Conservation (phyloP, 2,329 filamentous ascomycete species). For the Diaporthe batatas region DNA sequence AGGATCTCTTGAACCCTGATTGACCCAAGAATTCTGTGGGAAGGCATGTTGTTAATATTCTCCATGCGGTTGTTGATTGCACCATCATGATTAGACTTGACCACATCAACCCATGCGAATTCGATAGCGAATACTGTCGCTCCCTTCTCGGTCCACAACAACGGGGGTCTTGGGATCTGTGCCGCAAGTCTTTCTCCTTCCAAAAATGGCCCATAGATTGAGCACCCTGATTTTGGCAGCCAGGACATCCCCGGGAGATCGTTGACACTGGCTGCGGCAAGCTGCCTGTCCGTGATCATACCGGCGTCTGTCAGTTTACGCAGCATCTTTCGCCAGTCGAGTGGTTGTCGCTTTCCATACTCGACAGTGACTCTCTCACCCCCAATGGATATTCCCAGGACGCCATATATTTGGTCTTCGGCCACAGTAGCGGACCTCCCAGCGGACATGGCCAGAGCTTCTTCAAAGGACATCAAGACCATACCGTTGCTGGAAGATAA, state of each 20-base stretch:
- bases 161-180: not conserved
- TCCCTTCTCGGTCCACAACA: not conserved
- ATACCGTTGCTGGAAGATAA: not conserved
- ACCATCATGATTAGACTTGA: not conserved
- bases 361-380: not conserved
- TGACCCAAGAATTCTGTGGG: not conserved
- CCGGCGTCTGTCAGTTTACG: not conserved
- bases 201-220: not conserved
- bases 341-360: slow-evolving; percentile 1
- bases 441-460: not conserved
- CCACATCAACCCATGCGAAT: slow-evolving; percentile 7
- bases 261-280: not conserved
- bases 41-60: slow-evolving; percentile 1
- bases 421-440: not conserved
- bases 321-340: not conserved
- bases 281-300: slow-evolving; percentile 15
- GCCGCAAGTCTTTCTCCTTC: not conserved
- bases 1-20: not conserved
- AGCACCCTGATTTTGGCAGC: not conserved
- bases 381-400: not conserved
- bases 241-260: not conserved
- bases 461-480: slow-evolving; percentile 17
- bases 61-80: not conserved
- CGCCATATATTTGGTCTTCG: slow-evolving; percentile 6
- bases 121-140: not conserved